Conservation (phyloP, 805 yeast genomes). For the Saturnispora halmiae region DNA sequence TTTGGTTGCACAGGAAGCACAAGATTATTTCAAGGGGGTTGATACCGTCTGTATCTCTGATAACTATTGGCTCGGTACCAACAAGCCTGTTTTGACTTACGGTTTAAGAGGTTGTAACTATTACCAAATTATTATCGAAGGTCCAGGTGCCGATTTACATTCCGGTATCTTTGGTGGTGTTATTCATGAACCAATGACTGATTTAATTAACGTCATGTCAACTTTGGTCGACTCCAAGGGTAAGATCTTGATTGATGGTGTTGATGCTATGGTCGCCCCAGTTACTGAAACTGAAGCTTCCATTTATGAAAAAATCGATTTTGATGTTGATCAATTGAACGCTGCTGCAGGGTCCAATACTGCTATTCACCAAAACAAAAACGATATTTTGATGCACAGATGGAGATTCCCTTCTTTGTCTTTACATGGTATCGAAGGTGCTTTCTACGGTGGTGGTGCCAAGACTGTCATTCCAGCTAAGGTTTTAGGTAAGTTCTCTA, state of each 20-base stretch:
- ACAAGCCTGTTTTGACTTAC: conserved; percentile 92
- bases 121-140: conserved; percentile 71
- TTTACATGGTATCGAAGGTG: conserved; percentile 96
- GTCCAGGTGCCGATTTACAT: conserved; percentile 96
- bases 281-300: conserved; percentile 70
- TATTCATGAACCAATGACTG: conserved; percentile 96
- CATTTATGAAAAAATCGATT: conserved; percentile 80
- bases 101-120: conserved; percentile 96
- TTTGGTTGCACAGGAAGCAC: conserved; percentile 71
- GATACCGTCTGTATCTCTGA: conserved; percentile 95
- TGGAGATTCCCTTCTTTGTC: conserved; percentile 98
- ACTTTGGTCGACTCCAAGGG: conserved; percentile 76
- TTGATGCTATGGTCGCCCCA: conserved; percentile 91
- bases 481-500: conserved; percentile 90
- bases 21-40: conserved; percentile 71
- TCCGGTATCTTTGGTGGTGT: conserved; percentile 97
- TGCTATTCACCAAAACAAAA: conserved; percentile 64
- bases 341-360: conserved; percentile 85
- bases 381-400: conserved; percentile 89
- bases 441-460: conserved; percentile 90
- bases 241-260: conserved; percentile 77
- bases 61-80: conserved; percentile 97
- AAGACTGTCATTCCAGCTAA: conserved; percentile 97
- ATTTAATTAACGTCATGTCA: conserved; percentile 68
- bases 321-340: conserved; percentile 73